Evolutionary conservation across 176 grass and related monocot genomes (phyloP), one percentile per base, ranked within the genome.

Genomic region (Cymbopogon citratus): DNA sequence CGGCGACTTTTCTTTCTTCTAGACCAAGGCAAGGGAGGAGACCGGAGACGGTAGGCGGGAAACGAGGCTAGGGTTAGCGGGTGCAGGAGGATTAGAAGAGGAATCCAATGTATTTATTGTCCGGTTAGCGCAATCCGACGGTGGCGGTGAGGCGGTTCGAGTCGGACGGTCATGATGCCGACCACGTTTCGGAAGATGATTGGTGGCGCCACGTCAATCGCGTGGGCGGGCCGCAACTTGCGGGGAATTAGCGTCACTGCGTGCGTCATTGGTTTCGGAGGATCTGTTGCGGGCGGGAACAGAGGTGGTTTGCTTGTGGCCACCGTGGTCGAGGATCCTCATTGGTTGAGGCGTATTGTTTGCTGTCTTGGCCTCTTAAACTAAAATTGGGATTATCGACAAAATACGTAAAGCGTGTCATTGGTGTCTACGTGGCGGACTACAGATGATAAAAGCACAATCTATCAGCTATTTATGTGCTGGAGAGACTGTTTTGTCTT

Each of bases 161-260:
- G 1, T 12, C 45, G 48, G 69, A 87, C 80, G 80, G 60, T 0
- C 0, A 33, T 23, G 68, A 83, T 83, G 14, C 0, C 2, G 1
- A 1, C 3, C 38, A 28, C 74, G 88, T 86, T 73, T 43, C 74
- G 48, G 3, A 11, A 0, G 1, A 0, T 15, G 2, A 73, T 90
- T 74, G 79, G 83, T 40, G 7, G 63, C n/a, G 84, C 68, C 75
- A 79, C 24, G 75, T 79, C 80, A 69, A 80, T 69, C 6, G 84
- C 69, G 85, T 76, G 7, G 48, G 73, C 3, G 0, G 15, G 27
- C 59, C 83, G 67, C 84, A 60, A 90, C 48, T 68, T 79, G 73
- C 46, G 73, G 52, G 26, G 28, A 18, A 73, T 81, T 85, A 38
- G 51, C 90, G 83, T 91, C 90, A 91, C 7, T 88, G 90, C 86